Base-by-base conservation (phyloP, 2,329 filamentous ascomycete species). In the Sclerotinia subarctica region DNA sequence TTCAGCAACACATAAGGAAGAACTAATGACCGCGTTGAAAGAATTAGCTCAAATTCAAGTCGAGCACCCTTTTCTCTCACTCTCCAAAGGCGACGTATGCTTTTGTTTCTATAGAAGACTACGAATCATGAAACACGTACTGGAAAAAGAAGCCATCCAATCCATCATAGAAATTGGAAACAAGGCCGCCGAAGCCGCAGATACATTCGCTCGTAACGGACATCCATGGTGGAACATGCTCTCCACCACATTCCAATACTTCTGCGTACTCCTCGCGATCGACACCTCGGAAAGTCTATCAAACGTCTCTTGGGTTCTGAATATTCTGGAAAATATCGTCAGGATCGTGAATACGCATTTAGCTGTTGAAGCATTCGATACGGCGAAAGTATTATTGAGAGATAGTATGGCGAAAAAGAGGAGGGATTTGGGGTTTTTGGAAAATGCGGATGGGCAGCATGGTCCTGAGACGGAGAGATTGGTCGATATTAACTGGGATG, bases 201-300 rank as follows among this genome's bases (percentile, higher is more conserved):
- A 63, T 21, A 70, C 66, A 44, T 69, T 75, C 3, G 59, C 47
- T 3, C 69, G 15, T 4, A 66, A 67, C 52, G 38, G 59, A 1
- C 69, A 72, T 13, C 70, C 69, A 35, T 75, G 73, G 73, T 75
- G 72, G 71, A 72, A 72, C 58, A 67, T 74, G 8, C 66, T 74
- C 1, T 60, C 70, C 6, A 70, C 67, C 2, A 71, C 72, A 7
- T 74, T 74, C 46, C 73, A 74, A 17, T 67, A 70, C 44, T 56
- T 73, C 7, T 74, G 72, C 29, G 68, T 75, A 11, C 69, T 75
- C 5, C 66, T 74, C 0, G 69, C 70, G 6, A 65, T 74, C 15
- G 68, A 60, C 11, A 74, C 71, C 15, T 47, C 67, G 3, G 70
- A 72, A 38, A 74, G 72, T 53, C 52, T 74, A 2, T 53, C 63